phyloP scores from a whole-genome alignment of 1,284 basidiomycete species.

The Leccinum pachyderme region DNA sequence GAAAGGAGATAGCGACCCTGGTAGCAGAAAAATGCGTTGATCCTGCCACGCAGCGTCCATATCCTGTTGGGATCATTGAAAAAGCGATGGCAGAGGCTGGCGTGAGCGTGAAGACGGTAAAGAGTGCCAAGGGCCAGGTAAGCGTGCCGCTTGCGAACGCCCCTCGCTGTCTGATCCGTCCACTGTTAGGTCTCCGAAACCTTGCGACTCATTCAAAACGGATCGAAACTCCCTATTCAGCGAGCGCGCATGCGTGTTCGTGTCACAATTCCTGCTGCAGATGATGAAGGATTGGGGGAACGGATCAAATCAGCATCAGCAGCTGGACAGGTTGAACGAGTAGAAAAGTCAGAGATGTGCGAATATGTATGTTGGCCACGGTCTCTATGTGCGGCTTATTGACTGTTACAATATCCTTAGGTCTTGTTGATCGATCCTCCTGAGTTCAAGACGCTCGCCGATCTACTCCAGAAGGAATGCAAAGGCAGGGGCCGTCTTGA shows the following conservation, averaged over 20 bases:
- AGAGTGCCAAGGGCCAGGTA: conserved; percentile 91
- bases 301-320: conserved; percentile 68
- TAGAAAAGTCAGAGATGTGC: conserved; percentile 83
- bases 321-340: conserved; percentile 83
- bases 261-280: conserved; percentile 74
- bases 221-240: conserved; percentile 86
- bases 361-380: conserved; percentile 64
- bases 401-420: conserved; percentile 40
- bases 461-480: conserved; percentile 87
- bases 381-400: conserved; percentile 3
- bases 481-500: conserved; percentile 85
- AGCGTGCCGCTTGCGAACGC: conserved; percentile 11
- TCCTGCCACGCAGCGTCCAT: conserved; percentile 84
- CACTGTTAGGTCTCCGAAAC: conserved; percentile 81
- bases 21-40: conserved; percentile 97
- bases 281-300: conserved; percentile 72
- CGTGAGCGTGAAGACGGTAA: conserved; percentile 85
- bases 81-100: conserved; percentile 97
- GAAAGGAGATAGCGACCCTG: conserved; percentile 91
- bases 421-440: conserved; percentile 91
- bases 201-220: conserved; percentile 80
- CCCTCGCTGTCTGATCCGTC: neutral
- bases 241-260: conserved; percentile 91
- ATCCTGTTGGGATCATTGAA: conserved; percentile 95
- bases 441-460: conserved; percentile 87